Base-by-base conservation (phyloP, 768 basidiomycete species). In the Naganishia vaughanmartiniae region DNA sequence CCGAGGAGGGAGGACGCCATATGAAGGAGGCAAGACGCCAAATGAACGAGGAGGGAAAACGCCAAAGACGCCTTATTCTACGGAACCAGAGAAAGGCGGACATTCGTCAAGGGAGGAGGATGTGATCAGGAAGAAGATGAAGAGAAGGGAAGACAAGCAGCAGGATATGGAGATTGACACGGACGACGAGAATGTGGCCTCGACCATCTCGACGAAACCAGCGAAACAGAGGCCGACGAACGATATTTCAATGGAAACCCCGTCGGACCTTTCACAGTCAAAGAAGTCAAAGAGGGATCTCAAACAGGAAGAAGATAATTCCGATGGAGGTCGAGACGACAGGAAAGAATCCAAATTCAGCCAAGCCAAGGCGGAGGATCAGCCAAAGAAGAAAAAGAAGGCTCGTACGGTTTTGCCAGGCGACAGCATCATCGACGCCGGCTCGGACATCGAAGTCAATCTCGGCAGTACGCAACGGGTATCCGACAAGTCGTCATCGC, bases 321-420 rank as follows among this genome's bases (percentile, higher is more conserved):
- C 57, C 7, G 57, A 58, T 39, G 1, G 42, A 21, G 60, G 46
- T 4, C 60, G 60, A 17, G 60, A 45, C 21, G 26, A 34, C 42
- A 63, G 19, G 21, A 46, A 30, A 26, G 42, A 63, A 11, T 11
- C 21, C 10, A 51, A 51, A 51, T 12, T 7, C 12, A 58, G 33
- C n/a, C 57, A 24, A 58, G 34, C 12, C 36, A 63, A 45, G 26
- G n/a, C 4, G 48, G 48, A 51, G 31, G 33, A 33, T 1, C n/a
- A 33, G n/a, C 57, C 11, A 24, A 36, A 45, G 21, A 63, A 46
- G 33, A 63, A 63, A 42, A 63, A 63, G 36, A 60, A 60, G 31
- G 10, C 11, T 26, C 60, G 39, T 14, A n/a, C 60, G 24, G 14
- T n/a, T n/a, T 14, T 3, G 4, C 21, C 60, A 17, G 26, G 12